These are phyloP conservation scores for Yamadazyma laniorum DNA, from an alignment of 805 yeast species.

Conservation along the genomic window DNA sequence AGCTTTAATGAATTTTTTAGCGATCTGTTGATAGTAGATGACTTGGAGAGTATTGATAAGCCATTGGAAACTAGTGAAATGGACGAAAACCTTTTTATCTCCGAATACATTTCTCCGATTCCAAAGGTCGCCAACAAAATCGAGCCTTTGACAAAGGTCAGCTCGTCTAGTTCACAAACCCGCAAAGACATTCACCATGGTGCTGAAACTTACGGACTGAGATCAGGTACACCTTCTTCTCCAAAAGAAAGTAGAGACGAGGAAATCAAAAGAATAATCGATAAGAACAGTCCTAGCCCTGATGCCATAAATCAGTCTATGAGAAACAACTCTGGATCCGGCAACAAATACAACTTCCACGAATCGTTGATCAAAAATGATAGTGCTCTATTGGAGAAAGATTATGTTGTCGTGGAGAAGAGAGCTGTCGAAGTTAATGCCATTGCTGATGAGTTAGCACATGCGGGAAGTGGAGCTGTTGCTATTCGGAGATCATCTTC, in stretches of 20 bases:
- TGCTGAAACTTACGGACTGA: neutral
- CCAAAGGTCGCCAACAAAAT: constrained; percentile 13
- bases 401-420: constrained; percentile 93
- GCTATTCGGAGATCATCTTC: constrained; percentile 40
- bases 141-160: constrained; percentile 9
- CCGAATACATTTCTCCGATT: constrained; percentile 67
- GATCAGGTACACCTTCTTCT: neutral
- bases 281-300: constrained; percentile 45
- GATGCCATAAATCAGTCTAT: constrained; percentile 26
- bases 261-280: constrained; percentile 44
- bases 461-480: constrained; percentile 52
- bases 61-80: constrained; percentile 66
- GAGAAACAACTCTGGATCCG: constrained; percentile 15
- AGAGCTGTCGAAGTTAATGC: constrained; percentile 94
- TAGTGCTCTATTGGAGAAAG: constrained; percentile 66
- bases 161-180: neutral
- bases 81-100: constrained; percentile 78
- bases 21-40: constrained; percentile 61
- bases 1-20: constrained; percentile 85
- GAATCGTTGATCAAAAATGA: constrained; percentile 22
- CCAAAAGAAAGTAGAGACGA: constrained; percentile 32
- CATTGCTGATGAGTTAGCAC: constrained; percentile 86
- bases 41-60: constrained; percentile 50
- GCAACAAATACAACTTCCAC: constrained; percentile 6
- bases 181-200: neutral